phyloP scores from a whole-genome alignment of 441 rosid species.

The Gossypium schwendimanii region DNA sequence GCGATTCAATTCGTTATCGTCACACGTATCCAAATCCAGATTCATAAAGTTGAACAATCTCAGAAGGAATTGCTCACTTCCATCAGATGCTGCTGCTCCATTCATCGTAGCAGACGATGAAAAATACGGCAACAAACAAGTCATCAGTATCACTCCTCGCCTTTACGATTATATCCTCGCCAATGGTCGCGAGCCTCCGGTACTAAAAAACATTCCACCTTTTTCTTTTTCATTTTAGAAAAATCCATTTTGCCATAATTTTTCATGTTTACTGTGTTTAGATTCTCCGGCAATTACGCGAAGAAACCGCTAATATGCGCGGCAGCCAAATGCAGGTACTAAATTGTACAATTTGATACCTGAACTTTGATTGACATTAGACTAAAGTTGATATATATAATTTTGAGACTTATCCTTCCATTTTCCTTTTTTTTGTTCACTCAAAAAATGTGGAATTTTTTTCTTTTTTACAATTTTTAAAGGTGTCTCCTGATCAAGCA shows the following conservation, averaged over 20 bases:
- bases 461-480: slow-evolving; percentile 6
- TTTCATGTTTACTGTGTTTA: slow-evolving; percentile 17
- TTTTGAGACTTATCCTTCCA: no score
- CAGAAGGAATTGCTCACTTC: slow-evolving; percentile 25
- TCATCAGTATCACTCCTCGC: slow-evolving; percentile 68
- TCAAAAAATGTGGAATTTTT: not conserved
- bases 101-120: slow-evolving; percentile 51
- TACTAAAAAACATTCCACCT: slow-evolving; percentile 8
- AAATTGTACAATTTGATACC: no score
- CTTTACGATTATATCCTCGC: slow-evolving; percentile 74
- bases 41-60: slow-evolving; percentile 10
- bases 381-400: no score
- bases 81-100: slow-evolving; percentile 22
- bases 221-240: not conserved
- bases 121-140: slow-evolving; percentile 66
- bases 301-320: slow-evolving; percentile 70
- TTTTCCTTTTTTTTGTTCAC: slow-evolving; percentile 16
- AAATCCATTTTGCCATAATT: not conserved
- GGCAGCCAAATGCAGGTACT: slow-evolving; percentile 65
- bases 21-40: slow-evolving; percentile 9
- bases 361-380: no score
- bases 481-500: slow-evolving; percentile 97
- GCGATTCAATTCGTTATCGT: not conserved
- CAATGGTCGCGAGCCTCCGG: slow-evolving; percentile 80
- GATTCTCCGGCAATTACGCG: slow-evolving; percentile 70